phyloP scores from a whole-genome alignment of 768 basidiomycete genomes.

The Rhodosporidiobolus sp. region DNA sequence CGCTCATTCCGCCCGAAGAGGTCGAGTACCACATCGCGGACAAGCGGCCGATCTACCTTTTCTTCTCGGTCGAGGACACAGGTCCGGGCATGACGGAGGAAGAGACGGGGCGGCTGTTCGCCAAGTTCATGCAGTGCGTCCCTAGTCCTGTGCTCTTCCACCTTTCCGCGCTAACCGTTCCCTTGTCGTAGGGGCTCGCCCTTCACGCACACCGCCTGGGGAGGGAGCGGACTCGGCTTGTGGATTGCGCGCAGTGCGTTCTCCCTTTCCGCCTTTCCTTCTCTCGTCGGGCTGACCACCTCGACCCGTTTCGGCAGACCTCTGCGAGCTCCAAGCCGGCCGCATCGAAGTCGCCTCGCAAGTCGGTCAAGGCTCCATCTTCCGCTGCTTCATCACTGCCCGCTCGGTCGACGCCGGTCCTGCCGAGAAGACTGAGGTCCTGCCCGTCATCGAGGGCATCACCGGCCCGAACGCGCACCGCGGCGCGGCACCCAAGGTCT shows the following conservation, averaged over 20 bases:
- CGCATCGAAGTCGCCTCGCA: slow-evolving; percentile 35
- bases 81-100: slow-evolving; percentile 47
- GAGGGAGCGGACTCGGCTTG: slow-evolving; percentile 47
- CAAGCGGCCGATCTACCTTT: slow-evolving; percentile 44
- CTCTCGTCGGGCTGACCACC: too few relatives aligned
- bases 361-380: slow-evolving; percentile 33
- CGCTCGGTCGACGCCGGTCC: slow-evolving; percentile 27
- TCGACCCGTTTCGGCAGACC: slow-evolving; percentile 12
- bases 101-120: slow-evolving; percentile 46
- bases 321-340: slow-evolving; percentile 32
- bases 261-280: neutral
- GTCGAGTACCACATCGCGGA: slow-evolving; percentile 37
- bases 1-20: slow-evolving; percentile 44
- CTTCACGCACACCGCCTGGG: slow-evolving; percentile 47
- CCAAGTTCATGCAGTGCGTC: slow-evolving; percentile 44
- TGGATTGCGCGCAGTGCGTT: slow-evolving; percentile 46
- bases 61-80: slow-evolving; percentile 45
- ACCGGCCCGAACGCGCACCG: slow-evolving; percentile 23
- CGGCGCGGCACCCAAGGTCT: slow-evolving; percentile 17
- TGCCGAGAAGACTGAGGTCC: neutral
- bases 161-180: neutral
- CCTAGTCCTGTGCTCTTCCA: too few relatives aligned
- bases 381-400: slow-evolving; percentile 37
- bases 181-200: slow-evolving; percentile 37
- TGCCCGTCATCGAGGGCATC: slow-evolving; percentile 32